Conservation (phyloP, 257 asterid species). For the Hygrophila difformis region DNA sequence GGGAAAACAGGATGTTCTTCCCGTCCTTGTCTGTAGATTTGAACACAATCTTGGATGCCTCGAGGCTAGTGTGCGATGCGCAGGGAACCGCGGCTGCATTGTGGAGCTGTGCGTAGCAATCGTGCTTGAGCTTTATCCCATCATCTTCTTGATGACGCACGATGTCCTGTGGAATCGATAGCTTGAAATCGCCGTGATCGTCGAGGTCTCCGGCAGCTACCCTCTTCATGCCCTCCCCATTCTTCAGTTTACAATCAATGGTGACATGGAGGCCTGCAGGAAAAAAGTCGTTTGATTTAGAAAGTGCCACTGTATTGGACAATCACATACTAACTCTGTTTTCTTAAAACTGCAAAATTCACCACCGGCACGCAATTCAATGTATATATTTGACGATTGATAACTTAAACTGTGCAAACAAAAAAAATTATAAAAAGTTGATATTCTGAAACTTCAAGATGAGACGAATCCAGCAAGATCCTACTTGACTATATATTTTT, state of each 20-base stretch:
- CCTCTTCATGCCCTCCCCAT: slow-evolving; percentile 1
- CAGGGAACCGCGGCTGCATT: slow-evolving; percentile 63
- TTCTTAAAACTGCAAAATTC: too few species aligned
- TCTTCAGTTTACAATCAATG: slow-evolving; percentile 1
- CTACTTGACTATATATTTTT: too few species aligned
- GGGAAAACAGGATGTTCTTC: slow-evolving; percentile 36
- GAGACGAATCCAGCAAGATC: too few species aligned
- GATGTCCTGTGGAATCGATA: not conserved
- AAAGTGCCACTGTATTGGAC: not conserved
- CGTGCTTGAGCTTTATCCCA: slow-evolving; percentile 43
- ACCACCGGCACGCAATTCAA: too few species aligned
- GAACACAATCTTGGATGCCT: slow-evolving; percentile 46
- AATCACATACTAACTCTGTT: too few species aligned
- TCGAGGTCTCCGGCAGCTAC: slow-evolving; percentile 2
- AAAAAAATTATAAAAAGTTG: too few species aligned
- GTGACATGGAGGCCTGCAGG: slow-evolving; percentile 2
- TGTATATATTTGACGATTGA: too few species aligned
- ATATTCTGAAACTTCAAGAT: too few species aligned
- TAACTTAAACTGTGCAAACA: too few species aligned
- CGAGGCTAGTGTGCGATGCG: slow-evolving; percentile 51
- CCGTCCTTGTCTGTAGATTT: slow-evolving; percentile 27
- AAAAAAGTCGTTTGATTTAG: not conserved
- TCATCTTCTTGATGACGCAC: slow-evolving; percentile 9
- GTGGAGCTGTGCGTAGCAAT: slow-evolving; percentile 81
- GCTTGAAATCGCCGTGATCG: not conserved